Evolutionary conservation across 306 rosid species (phyloP), one percentile per base, ranked within the genome.

Genomic region (Coriaria nepalensis): DNA sequence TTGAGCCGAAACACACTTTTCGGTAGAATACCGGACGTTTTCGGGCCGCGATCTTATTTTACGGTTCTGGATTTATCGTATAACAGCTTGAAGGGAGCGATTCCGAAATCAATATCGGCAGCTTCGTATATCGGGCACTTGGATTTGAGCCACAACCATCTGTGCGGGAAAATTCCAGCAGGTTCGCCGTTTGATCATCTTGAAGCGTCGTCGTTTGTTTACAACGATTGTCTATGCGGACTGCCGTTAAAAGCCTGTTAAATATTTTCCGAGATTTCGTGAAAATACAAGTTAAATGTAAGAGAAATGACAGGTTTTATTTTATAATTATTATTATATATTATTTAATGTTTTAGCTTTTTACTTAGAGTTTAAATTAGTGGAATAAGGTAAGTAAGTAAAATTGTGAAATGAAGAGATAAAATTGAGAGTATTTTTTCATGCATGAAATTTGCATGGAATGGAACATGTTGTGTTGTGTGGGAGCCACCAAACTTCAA

Each of bases 101-200:
- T 92, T 5, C 98, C 98, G 0, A 65, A 60, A 33, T 73, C 98
- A 0, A 61, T 92, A 5, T 38, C 76, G 6, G 37, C 36, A 4
- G 93, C 96, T 12, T 67, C 94, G 2, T 92, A 44, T 40, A 59
- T 92, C 37, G 98, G 98, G 0, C 98, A 92, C 51, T 50, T 92
- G 77, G 98, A 92, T 65, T 75, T 92, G 71, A 92, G 98, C 66
- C 82, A 92, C 39, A 92, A 92, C 68, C 94, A 77, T 40, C 66
- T 92, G 0, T 92, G 98, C 52, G 98, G 98, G 4, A 50, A 39
- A 34, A 85, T 92, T 41, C 98, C 98, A 5, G 33, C 37, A 2
- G 98, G 98, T 0, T 58, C 92, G 0, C 98, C 98, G 7, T 92
- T 86, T 33, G 86, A 92, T 62, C 98, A 92, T 51, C 80, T 92